Evolutionary conservation across 805 yeast species (phyloP).

Genomic region (Wickerhamiella alocasiicola): DNA sequence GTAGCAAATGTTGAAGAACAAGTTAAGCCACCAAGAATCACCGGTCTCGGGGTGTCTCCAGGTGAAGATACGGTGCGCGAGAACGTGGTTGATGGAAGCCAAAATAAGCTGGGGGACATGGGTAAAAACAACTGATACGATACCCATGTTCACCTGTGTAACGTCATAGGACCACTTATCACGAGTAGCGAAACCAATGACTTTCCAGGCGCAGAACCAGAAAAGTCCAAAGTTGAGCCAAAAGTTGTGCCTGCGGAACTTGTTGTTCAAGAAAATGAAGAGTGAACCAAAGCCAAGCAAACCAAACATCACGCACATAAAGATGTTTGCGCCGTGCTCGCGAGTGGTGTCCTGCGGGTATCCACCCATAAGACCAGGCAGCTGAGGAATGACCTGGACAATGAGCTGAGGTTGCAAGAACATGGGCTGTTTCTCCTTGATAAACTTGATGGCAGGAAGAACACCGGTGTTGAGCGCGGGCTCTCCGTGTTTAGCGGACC

Average conservation of each 20-base stretch:
- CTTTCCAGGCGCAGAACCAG: conserved; percentile 40
- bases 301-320: conserved; percentile 43
- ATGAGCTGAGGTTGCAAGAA: conserved; percentile 16
- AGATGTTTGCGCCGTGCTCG: conserved; percentile 49
- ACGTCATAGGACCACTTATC: conserved; percentile 47
- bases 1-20: conserved; percentile 39
- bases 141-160: conserved; percentile 36
- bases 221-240: conserved; percentile 42
- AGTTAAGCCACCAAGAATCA: conserved; percentile 38
- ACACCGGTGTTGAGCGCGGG: conserved; percentile 25
- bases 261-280: conserved; percentile 37
- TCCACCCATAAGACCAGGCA: conserved; percentile 42
- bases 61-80: conserved; percentile 62
- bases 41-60: conserved; percentile 71
- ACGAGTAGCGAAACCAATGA: conserved; percentile 48
- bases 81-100: conserved; percentile 46
- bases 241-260: conserved; percentile 47
- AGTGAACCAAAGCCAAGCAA: conserved; percentile 38
- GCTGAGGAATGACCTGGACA: conserved; percentile 17
- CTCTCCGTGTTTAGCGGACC: conserved; percentile 13
- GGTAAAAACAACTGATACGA: conserved; percentile 44
- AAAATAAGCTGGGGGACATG: conserved; percentile 47
- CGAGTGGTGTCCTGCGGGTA: conserved; percentile 28
- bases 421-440: conserved; percentile 12
- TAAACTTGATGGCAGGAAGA: conserved; percentile 16